Evolutionary conservation across 805 yeast genomes (phyloP).

Genomic region (Blastobotrys mokoenaii): DNA sequence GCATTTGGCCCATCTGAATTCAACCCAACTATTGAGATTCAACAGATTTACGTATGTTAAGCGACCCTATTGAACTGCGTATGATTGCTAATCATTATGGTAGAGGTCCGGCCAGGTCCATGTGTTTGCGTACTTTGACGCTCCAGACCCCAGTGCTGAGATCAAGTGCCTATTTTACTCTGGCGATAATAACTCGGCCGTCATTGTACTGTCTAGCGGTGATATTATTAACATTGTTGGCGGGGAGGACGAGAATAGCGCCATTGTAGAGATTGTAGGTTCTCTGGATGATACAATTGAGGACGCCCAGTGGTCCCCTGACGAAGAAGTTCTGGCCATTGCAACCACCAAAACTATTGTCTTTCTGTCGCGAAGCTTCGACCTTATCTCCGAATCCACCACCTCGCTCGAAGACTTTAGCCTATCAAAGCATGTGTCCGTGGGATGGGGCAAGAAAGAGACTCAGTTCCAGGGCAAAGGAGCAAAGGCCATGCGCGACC

Average conservation of each 20-base stretch:
- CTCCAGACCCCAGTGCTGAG: conserved; percentile 26
- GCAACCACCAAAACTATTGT: conserved; percentile 53
- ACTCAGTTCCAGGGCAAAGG: conserved; percentile 96
- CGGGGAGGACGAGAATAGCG: conserved; percentile 36
- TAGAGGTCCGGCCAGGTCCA: conserved; percentile 52
- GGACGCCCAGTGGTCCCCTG: conserved; percentile 82
- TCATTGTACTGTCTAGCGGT: conserved; percentile 65
- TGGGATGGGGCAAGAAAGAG: conserved; percentile 97
- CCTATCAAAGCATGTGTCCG: conserved; percentile 76
- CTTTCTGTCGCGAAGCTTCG: conserved; percentile 66
- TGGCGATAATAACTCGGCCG: conserved; percentile 55
- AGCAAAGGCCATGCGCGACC: conserved; percentile 73
- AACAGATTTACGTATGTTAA: conserved; percentile 42
- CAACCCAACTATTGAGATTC: conserved; percentile 59
- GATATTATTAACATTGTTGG: conserved; percentile 57
- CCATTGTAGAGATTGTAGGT: conserved; percentile 68
- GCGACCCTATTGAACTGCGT: no score
- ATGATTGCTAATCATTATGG: background rate
- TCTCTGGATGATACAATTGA: conserved; percentile 66
- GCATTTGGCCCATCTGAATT: conserved; percentile 49
- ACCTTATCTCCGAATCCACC: conserved; percentile 61
- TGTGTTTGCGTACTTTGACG: conserved; percentile 53
- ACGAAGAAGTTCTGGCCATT: conserved; percentile 75
- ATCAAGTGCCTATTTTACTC: conserved; percentile 49
- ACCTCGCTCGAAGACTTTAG: conserved; percentile 57